A percentile compares a stretch with the other conserved stretches of the same genome.
phyloP scores from a whole-genome alignment of 352 stramenopile species.

The Aphanomyces cochlioides region DNA sequence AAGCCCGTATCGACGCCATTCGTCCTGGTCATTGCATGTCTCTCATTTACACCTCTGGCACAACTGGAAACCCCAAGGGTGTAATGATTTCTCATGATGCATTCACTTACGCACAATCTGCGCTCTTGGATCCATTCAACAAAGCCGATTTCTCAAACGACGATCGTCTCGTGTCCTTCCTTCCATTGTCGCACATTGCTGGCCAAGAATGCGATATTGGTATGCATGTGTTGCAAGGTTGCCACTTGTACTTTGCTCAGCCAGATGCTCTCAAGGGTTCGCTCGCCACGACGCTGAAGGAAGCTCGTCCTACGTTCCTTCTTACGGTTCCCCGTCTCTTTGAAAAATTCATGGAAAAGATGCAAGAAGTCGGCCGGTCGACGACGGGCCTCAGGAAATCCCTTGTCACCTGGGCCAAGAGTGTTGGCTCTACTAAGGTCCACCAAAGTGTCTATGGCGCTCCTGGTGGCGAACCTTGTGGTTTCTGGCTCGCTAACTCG shows the following conservation, averaged over 20 bases:
- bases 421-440: conserved; percentile 36
- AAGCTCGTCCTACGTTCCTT: conserved; percentile 75
- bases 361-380: conserved; percentile 43
- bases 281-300: conserved; percentile 58
- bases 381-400: conserved; percentile 53
- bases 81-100: conserved; percentile 59
- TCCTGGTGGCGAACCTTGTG: conserved; percentile 36
- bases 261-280: conserved; percentile 71
- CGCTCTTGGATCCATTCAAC: conserved; percentile 61
- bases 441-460: conserved; percentile 25
- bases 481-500: conserved; percentile 44
- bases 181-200: conserved; percentile 83
- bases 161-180: conserved; percentile 82
- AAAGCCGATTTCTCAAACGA: conserved; percentile 61
- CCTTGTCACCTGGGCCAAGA: conserved; percentile 58
- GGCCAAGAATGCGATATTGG: conserved; percentile 47
- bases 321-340: conserved; percentile 76
- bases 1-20: conserved; percentile 46
- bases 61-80: conserved; percentile 68
- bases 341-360: conserved; percentile 79
- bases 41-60: conserved; percentile 72
- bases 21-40: conserved; percentile 82
- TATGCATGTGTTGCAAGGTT: conserved; percentile 40
- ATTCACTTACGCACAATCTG: conserved; percentile 54
- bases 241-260: conserved; percentile 65